phyloP scores from a whole-genome alignment of 1,284 basidiomycete genomes.

The Ustanciosporium gigantosporum region DNA sequence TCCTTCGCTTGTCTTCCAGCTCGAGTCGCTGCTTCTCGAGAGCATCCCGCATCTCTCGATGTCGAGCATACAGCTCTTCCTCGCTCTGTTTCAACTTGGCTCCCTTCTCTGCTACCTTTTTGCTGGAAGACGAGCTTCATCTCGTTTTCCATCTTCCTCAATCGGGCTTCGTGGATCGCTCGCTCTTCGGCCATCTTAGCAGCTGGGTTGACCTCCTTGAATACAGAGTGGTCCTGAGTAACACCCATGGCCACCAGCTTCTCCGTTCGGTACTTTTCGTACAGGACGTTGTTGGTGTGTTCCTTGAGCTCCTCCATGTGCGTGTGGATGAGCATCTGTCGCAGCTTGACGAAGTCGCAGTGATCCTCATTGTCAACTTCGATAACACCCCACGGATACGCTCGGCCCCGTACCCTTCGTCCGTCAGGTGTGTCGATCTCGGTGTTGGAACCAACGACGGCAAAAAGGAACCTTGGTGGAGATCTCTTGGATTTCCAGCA shows the following conservation, averaged over 20 bases:
- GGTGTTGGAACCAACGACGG: slow-evolving; percentile 57
- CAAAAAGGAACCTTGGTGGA: slow-evolving; percentile 58
- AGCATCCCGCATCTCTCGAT: slow-evolving; percentile 59
- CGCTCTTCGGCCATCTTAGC: slow-evolving; percentile 60
- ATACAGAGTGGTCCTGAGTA: slow-evolving; percentile 58
- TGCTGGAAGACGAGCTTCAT: slow-evolving; percentile 62
- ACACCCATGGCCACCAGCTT: slow-evolving; percentile 57
- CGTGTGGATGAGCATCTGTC: slow-evolving; percentile 60
- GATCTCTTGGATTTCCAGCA: slow-evolving; percentile 59
- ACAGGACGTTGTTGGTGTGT: slow-evolving; percentile 55
- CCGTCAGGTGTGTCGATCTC: slow-evolving; percentile 59
- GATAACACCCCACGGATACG: slow-evolving; percentile 60
- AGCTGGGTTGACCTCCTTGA: slow-evolving; percentile 56
- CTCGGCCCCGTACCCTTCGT: slow-evolving; percentile 55
- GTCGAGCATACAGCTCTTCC: slow-evolving; percentile 60
- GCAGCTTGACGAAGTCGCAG: slow-evolving; percentile 61
- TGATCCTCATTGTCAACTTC: slow-evolving; percentile 61
- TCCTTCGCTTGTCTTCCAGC: slow-evolving; percentile 94
- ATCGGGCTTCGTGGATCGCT: slow-evolving; percentile 59
- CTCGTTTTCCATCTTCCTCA: slow-evolving; percentile 61
- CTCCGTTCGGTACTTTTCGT: slow-evolving; percentile 58
- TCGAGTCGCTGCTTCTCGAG: slow-evolving; percentile 94
- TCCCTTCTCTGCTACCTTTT: slow-evolving; percentile 60
- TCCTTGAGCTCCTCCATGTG: slow-evolving; percentile 62
- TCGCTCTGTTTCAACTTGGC: slow-evolving; percentile 61